phyloP scores from a whole-genome alignment of 139 green algal genomes.

The Chlamydomonas applanata region DNA sequence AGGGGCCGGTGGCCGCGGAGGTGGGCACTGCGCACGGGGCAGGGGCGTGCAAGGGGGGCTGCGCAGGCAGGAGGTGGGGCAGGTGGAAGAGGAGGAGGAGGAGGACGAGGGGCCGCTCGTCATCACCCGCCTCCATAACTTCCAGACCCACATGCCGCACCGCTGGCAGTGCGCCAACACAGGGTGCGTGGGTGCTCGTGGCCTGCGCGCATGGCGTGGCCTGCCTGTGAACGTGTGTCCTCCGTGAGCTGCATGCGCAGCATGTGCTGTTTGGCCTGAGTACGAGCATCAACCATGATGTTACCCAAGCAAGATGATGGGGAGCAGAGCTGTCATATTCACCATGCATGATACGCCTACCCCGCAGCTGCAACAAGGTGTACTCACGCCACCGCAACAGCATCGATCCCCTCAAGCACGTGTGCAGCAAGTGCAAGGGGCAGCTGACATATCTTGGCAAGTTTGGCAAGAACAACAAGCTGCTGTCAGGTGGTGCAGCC shows the following conservation, averaged over 20 bases:
- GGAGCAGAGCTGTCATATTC: no score
- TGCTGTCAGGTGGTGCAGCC: background rate
- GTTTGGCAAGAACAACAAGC: conserved; percentile 31
- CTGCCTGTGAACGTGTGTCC: background rate
- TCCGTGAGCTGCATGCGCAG: no score
- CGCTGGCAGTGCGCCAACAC: conserved; percentile 51
- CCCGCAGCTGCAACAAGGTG: conserved; percentile 44
- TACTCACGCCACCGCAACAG: conserved; percentile 44
- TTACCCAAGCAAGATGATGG: no score
- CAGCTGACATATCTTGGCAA: conserved; percentile 45
- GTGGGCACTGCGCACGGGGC: background rate
- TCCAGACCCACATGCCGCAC: conserved; percentile 40
- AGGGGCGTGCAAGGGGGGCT: background rate
- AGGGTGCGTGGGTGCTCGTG: background rate
- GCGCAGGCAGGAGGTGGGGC: background rate
- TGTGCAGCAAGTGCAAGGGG: conserved; percentile 47
- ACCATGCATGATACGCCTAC: no score
- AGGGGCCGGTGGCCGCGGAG: background rate
- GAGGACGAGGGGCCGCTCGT: conserved; percentile 18
- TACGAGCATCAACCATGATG: no score
- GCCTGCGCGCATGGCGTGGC: background rate
- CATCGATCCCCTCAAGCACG: conserved; percentile 42
- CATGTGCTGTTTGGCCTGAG: no score
- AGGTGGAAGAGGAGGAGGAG: conserved; percentile 13
- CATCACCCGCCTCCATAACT: conserved; percentile 56